Percentiles rank a stretch among this genome's conserved stretches.
These are phyloP conservation scores for Candida ulmi DNA, from an alignment of 805 yeast species.

Conservation along the genomic window DNA sequence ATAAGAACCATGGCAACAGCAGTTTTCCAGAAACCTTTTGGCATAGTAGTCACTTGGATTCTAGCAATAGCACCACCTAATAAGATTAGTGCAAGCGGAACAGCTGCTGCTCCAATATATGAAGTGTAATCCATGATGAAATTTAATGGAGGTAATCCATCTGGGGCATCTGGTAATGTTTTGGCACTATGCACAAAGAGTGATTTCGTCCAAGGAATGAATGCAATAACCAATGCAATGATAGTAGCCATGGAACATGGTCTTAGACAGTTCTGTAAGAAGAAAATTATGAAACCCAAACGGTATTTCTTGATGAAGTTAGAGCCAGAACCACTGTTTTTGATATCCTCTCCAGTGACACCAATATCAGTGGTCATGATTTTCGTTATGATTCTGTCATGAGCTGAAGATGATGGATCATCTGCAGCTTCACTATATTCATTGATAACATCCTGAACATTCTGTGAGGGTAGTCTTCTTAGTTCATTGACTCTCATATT, in stretches of 20 bases:
- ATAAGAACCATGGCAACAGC: conserved; percentile 49
- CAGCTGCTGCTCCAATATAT: conserved; percentile 83
- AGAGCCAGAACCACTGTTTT: conserved; percentile 6
- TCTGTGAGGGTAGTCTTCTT: conserved; percentile 31
- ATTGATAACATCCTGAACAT: conserved; percentile 35
- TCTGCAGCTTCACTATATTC: conserved; percentile 27
- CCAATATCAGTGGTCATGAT: conserved; percentile 16
- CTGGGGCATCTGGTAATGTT: conserved; percentile 71
- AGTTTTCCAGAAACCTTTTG: conserved; percentile 62
- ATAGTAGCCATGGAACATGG: conserved; percentile 74
- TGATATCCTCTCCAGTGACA: conserved; percentile 8
- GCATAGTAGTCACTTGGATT: conserved; percentile 38
- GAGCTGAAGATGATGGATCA: conserved; percentile 2
- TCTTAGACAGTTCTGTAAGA: conserved; percentile 46
- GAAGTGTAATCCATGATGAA: conserved; percentile 74
- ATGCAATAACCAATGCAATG: conserved; percentile 55
- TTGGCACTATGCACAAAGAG: conserved; percentile 47
- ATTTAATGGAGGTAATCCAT: conserved; percentile 72
- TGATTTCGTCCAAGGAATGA: conserved; percentile 80
- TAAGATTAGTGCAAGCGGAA: conserved; percentile 74
- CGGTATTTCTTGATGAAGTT: conserved; percentile 15
- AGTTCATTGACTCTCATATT: conserved; percentile 3
- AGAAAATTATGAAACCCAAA: conserved; percentile 26
- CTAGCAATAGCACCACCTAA: conserved; percentile 84
- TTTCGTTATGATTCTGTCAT: conserved; percentile 4